Conservation (phyloP, 2,329 filamentous ascomycete species). For the Diaporthe sp. region DNA sequence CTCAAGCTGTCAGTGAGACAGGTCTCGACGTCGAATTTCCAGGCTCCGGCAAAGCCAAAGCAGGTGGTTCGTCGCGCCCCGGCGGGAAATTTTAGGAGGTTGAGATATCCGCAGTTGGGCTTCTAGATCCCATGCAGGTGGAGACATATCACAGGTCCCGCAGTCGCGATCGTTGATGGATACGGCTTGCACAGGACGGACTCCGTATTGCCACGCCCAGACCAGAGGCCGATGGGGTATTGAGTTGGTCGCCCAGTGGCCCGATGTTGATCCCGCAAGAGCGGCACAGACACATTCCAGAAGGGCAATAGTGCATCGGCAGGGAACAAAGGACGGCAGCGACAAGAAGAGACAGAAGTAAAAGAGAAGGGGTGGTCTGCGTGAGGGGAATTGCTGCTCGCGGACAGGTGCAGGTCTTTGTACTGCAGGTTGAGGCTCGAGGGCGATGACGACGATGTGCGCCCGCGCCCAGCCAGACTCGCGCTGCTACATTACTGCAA, state of each 20-base stretch:
- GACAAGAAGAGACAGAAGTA: not conserved
- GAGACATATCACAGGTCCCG: conserved; percentile 29
- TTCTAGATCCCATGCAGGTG: conserved; percentile 35
- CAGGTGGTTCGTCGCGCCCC: conserved; percentile 8
- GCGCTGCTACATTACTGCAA: not conserved
- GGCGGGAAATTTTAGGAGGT: conserved; percentile 34
- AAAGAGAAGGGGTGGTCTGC: not conserved
- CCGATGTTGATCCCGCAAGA: conserved; percentile 23
- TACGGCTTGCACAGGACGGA: not conserved
- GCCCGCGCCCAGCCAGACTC: not conserved
- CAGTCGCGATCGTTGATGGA: conserved; percentile 30
- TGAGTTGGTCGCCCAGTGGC: not conserved
- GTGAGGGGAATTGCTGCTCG: not conserved
- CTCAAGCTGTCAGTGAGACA: not conserved
- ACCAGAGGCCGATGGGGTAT: not conserved
- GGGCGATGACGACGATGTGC: conserved; percentile 25
- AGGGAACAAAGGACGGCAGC: conserved; percentile 4
- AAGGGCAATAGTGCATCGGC: conserved; percentile 12
- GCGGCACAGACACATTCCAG: conserved; percentile 27
- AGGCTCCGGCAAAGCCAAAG: not conserved
- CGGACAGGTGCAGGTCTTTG: conserved; percentile 16
- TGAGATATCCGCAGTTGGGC: conserved; percentile 40
- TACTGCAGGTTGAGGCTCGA: conserved; percentile 10
- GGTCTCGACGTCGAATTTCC: not conserved
- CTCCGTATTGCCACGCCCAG: conserved; percentile 32